phyloP scores from a whole-genome alignment of 179 eudicot species.

The Sideroxylon spinosum region DNA sequence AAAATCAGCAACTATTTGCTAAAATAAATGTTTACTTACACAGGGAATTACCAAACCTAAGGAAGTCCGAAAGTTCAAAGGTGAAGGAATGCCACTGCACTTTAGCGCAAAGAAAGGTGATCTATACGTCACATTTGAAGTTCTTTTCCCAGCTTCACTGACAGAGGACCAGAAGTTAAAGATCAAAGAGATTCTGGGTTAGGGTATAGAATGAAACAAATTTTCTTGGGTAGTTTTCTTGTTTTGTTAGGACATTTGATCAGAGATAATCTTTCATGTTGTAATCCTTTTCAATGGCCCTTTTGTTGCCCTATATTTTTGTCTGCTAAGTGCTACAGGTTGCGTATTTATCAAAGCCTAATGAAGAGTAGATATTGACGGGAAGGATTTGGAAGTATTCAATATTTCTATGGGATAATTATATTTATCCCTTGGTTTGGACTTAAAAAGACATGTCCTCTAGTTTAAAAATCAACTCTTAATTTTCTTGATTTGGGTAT shows the following conservation, averaged over 20 bases:
- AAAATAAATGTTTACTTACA: neutral
- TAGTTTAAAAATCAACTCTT: too few relatives aligned
- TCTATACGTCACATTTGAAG: constrained; percentile 74
- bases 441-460: too few relatives aligned
- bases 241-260: too few relatives aligned
- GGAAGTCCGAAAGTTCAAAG: constrained; percentile 79
- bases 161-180: constrained; percentile 81
- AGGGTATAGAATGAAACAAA: constrained; percentile 12
- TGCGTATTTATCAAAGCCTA: neutral
- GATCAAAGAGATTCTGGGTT: constrained; percentile 66
- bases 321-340: neutral
- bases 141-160: constrained; percentile 81
- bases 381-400: neutral
- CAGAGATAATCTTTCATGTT: too few relatives aligned
- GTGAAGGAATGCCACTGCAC: constrained; percentile 92
- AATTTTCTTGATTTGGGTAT: too few relatives aligned
- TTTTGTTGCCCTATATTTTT: neutral
- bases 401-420: neutral
- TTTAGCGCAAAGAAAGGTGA: constrained; percentile 85
- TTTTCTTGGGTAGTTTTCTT: constrained; percentile 2
- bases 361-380: neutral
- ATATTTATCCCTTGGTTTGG: too few relatives aligned
- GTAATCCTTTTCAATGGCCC: too few relatives aligned
- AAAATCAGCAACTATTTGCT: neutral
- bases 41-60: constrained; percentile 87